phyloP scores from a whole-genome alignment of 1,284 basidiomycete species.

The Fomitopsis schrenkii region DNA sequence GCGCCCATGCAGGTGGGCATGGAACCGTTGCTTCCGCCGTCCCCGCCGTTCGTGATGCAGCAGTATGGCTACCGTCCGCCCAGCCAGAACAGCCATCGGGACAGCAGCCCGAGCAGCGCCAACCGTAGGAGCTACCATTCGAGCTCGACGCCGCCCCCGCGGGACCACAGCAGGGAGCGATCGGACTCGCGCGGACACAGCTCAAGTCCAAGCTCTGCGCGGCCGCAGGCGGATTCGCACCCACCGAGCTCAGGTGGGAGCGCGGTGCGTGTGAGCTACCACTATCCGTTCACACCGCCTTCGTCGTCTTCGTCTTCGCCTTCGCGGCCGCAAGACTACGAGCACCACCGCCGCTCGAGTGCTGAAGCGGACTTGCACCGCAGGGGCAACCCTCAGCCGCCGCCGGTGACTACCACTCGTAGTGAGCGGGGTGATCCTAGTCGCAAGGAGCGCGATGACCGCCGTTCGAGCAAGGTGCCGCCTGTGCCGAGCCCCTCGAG shows the following conservation, averaged over 20 bases:
- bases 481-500: background rate
- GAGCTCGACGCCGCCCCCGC: slow-evolving; percentile 3
- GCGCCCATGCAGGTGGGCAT: slow-evolving; percentile 8
- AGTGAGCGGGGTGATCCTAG: background rate
- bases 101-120: slow-evolving; percentile 4
- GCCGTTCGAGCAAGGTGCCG: slow-evolving; percentile 8
- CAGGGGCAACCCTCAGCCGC: background rate
- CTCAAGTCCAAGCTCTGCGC: slow-evolving; percentile 22
- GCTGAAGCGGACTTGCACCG: slow-evolving; percentile 11
- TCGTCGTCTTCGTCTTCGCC: background rate
- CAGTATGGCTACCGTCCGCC: slow-evolving; percentile 32
- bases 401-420: background rate
- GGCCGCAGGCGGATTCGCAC: slow-evolving; percentile 3
- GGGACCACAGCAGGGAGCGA: slow-evolving; percentile 9
- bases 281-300: background rate
- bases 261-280: slow-evolving; percentile 14
- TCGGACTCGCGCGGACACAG: slow-evolving; percentile 23
- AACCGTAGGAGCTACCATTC: slow-evolving; percentile 3
- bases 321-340: slow-evolving; percentile 3
- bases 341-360: slow-evolving; percentile 20
- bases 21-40: slow-evolving; percentile 65
- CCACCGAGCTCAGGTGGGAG: slow-evolving; percentile 18
- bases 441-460: slow-evolving; percentile 11
- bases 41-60: slow-evolving; percentile 71
- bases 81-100: slow-evolving; percentile 16